Evolutionary conservation across 2,329 filamentous ascomycete genomes (phyloP).

Genomic region (Cylindrodendrum hubeiense): DNA sequence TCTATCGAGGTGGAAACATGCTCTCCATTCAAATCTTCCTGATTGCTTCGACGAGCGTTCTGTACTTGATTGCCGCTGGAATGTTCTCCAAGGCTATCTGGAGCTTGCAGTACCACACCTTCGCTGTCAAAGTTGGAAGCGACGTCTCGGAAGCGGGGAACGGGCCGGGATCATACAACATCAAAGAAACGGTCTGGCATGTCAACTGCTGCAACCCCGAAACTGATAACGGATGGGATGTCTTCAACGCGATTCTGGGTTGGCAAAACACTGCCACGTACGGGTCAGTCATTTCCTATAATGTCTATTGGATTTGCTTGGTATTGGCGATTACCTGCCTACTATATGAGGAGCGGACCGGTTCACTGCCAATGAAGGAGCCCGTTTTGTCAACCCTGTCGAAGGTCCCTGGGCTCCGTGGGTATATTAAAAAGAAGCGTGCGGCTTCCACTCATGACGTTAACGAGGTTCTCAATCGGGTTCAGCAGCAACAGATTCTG

Average conservation of each 20-base stretch:
- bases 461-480: slow-evolving; percentile 22
- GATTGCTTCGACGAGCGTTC: slow-evolving; percentile 80
- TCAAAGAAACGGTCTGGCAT: slow-evolving; percentile 82
- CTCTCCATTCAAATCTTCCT: slow-evolving; percentile 74
- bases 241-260: slow-evolving; percentile 79
- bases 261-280: slow-evolving; percentile 90
- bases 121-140: slow-evolving; percentile 63
- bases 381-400: not conserved
- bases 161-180: slow-evolving; percentile 83
- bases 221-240: slow-evolving; percentile 76
- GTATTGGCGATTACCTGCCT: slow-evolving; percentile 47
- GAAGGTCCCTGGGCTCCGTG: slow-evolving; percentile 25
- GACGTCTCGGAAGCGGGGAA: slow-evolving; percentile 60
- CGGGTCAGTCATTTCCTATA: slow-evolving; percentile 87
- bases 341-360: slow-evolving; percentile 27
- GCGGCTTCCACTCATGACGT: slow-evolving; percentile 9
- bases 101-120: slow-evolving; percentile 76
- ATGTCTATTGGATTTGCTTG: slow-evolving; percentile 79
- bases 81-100: slow-evolving; percentile 82
- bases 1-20: slow-evolving; percentile 65
- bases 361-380: slow-evolving; percentile 19
- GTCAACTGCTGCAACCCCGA: slow-evolving; percentile 79
- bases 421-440: slow-evolving; percentile 16
- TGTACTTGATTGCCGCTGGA: slow-evolving; percentile 85
- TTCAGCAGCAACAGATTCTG: slow-evolving; percentile 17